These are phyloP conservation scores for Aspergillus affinis DNA, from an alignment of 495 filamentous ascomycete genomes.

Conservation along the genomic window DNA sequence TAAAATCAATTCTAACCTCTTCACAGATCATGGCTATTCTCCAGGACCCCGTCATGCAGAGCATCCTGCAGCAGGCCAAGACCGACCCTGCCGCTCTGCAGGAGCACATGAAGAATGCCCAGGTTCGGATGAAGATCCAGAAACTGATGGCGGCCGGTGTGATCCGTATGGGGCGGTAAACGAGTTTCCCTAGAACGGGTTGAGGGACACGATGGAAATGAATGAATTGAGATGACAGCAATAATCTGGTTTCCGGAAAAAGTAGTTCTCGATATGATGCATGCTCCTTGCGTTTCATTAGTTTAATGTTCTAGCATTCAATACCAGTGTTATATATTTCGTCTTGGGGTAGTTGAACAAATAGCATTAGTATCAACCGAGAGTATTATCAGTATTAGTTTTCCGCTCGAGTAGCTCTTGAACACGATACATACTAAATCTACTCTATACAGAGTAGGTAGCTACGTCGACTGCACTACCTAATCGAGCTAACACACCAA, in stretches of 20 bases:
- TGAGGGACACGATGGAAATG: conserved; percentile 5
- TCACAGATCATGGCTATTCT: conserved; percentile 82
- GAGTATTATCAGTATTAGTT: too few relatives aligned
- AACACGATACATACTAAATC: too few relatives aligned
- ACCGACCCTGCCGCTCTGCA: conserved; percentile 85
- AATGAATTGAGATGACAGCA: conserved; percentile 11
- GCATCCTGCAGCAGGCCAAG: conserved; percentile 95
- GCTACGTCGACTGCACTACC: too few relatives aligned
- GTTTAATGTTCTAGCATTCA: conserved; percentile 10
- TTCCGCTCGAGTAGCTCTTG: too few relatives aligned
- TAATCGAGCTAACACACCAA: too few relatives aligned
- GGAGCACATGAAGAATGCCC: conserved; percentile 94
- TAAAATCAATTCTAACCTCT: conserved; percentile 33
- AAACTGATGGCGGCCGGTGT: conserved; percentile 91
- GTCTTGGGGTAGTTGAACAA: too few relatives aligned
- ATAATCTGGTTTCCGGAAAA: conserved; percentile 9
- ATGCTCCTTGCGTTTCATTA: conserved; percentile 12
- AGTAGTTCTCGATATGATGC: conserved; percentile 13
- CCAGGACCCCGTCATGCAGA: conserved; percentile 95
- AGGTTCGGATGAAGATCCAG: conserved; percentile 81
- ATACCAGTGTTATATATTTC: conserved; percentile 5
- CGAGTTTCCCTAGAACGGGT: neutral
- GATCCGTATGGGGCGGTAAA: conserved; percentile 71
- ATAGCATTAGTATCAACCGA: too few relatives aligned
- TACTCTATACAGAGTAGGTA: too few relatives aligned